Conservation (phyloP, 305 asterid genomes). For the Rubia balearica region DNA sequence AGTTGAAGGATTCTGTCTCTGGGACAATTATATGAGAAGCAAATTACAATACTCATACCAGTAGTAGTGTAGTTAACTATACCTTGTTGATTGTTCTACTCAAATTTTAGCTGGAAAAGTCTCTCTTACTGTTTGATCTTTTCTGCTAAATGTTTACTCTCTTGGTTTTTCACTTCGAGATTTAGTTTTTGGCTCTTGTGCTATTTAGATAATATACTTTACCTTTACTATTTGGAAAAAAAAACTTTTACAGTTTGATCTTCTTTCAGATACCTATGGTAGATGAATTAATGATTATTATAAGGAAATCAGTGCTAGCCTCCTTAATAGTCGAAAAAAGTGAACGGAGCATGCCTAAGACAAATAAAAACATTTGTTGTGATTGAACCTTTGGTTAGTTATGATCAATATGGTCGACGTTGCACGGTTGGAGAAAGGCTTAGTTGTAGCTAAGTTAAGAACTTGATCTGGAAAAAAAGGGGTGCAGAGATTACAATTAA, state of each 20-base stretch:
- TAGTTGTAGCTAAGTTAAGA: background rate
- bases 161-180: background rate
- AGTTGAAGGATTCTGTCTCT: background rate
- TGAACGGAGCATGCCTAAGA: background rate
- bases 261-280: background rate
- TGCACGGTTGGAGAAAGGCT: background rate
- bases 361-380: background rate
- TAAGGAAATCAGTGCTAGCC: background rate
- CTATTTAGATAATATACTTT: background rate
- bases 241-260: background rate
- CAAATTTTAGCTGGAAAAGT: background rate
- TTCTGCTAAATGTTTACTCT: background rate
- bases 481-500: background rate
- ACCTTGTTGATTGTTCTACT: background rate
- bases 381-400: background rate
- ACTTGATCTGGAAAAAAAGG: background rate
- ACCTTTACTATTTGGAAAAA: background rate
- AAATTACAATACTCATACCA: background rate
- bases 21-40: background rate
- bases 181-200: background rate
- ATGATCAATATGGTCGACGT: background rate
- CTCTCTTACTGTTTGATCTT: background rate
- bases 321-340: background rate
- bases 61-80: background rate
- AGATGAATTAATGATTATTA: background rate